phyloP scores from a whole-genome alignment of 148 eudicot genomes.

The Fagopyrum homotropicum region DNA sequence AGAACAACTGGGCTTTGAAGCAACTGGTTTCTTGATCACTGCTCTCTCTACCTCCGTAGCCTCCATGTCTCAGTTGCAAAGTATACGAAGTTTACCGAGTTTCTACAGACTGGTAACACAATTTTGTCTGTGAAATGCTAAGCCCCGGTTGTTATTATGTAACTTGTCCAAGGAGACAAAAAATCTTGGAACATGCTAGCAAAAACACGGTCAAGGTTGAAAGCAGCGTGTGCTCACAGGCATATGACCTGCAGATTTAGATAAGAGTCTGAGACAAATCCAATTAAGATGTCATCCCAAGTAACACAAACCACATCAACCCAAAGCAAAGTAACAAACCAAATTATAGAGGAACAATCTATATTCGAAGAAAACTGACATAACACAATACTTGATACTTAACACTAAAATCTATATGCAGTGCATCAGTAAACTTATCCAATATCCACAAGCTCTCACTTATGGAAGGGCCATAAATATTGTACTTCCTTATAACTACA shows the following conservation, averaged over 20 bases:
- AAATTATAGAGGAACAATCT: background rate
- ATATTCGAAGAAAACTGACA: background rate
- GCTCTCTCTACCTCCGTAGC: constrained; percentile 49
- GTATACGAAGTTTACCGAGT: background rate
- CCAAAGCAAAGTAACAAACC: background rate
- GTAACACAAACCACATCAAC: background rate
- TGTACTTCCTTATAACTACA: background rate
- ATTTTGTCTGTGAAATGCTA: background rate
- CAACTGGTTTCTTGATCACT: constrained; percentile 70
- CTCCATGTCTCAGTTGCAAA: constrained; percentile 39
- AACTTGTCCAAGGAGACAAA: background rate
- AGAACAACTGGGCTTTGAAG: constrained; percentile 66
- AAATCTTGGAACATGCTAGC: constrained; percentile 1
- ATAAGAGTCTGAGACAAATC: background rate
- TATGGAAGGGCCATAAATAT: background rate
- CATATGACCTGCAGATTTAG: background rate
- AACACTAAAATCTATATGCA: background rate
- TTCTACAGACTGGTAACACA: background rate
- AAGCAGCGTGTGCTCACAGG: background rate
- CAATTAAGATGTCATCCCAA: background rate
- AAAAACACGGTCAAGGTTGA: background rate
- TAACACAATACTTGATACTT: background rate
- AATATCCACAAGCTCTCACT: background rate
- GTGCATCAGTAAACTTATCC: background rate
- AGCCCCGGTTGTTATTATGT: background rate